Percentiles rank a stretch among this genome's conserved stretches.
Evolutionary conservation across 345 rosid species (phyloP).

Genomic region (Gossypium rotundifolium): DNA sequence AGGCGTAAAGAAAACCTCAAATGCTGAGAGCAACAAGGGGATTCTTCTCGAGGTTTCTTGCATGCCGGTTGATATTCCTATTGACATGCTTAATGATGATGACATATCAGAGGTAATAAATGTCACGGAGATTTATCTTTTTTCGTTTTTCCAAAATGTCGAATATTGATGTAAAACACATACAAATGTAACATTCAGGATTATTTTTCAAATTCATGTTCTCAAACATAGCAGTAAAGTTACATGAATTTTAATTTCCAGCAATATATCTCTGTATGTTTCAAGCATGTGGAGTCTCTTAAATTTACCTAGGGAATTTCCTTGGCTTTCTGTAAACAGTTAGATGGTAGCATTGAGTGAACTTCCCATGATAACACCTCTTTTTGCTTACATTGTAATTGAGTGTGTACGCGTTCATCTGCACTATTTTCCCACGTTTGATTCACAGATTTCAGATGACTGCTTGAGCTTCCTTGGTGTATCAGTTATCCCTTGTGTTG

Average conservation of each 20-base stretch:
- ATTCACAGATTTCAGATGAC: neutral
- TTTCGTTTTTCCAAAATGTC: neutral
- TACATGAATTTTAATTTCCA: neutral
- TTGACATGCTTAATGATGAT: conserved; percentile 1
- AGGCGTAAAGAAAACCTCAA: conserved; percentile 3
- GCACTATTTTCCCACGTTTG: neutral
- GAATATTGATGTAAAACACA: neutral
- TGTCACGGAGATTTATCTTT: neutral
- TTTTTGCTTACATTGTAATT: neutral
- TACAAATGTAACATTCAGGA: neutral
- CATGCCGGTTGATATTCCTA: neutral
- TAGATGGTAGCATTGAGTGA: neutral
- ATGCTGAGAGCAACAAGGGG: neutral
- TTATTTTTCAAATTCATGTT: neutral
- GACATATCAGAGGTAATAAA: conserved; percentile 11
- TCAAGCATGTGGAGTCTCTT: neutral
- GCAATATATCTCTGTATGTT: neutral
- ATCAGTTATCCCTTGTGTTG: neutral
- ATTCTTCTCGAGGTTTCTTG: conserved; percentile 11
- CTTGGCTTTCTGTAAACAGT: neutral
- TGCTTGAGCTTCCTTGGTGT: neutral
- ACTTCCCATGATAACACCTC: neutral
- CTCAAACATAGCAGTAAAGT: neutral
- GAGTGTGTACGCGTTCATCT: neutral
- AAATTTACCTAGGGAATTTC: neutral